phyloP scores from a whole-genome alignment of 441 rosid species.

The Macaranga tanarius region DNA sequence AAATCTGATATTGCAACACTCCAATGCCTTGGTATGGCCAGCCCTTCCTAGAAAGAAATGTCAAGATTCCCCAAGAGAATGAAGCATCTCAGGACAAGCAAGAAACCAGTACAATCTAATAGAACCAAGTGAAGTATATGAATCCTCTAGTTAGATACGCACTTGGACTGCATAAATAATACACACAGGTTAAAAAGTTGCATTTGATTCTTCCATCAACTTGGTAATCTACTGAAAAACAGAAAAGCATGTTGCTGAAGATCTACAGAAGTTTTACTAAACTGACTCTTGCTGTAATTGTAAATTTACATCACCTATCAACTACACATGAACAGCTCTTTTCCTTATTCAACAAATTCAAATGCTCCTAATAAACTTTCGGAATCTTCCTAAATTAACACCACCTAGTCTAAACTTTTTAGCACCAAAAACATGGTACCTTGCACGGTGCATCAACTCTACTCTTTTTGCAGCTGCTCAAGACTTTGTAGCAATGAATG shows the following conservation, averaged over 20 bases:
- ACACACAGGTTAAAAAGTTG: not conserved
- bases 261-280: not conserved
- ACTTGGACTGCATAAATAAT: too few species aligned
- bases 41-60: too few species aligned
- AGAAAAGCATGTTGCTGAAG: not conserved
- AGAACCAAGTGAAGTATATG: too few species aligned
- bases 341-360: not conserved
- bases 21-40: too few species aligned
- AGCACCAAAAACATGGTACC: not conserved
- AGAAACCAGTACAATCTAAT: too few species aligned
- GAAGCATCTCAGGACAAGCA: too few species aligned
- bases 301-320: not conserved
- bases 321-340: not conserved
- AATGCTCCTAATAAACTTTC: not conserved
- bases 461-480: not conserved
- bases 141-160: too few species aligned
- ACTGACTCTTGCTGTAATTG: not conserved
- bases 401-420: not conserved
- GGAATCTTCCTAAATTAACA: constrained; percentile 8
- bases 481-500: not conserved
- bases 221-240: not conserved
- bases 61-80: too few species aligned
- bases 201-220: constrained; percentile 1
- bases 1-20: too few species aligned
- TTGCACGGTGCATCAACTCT: not conserved